A percentile compares a stretch with the other conserved stretches of the same genome.
phyloP scores from a whole-genome alignment of 345 rosid species.

The Populus euphratica region DNA sequence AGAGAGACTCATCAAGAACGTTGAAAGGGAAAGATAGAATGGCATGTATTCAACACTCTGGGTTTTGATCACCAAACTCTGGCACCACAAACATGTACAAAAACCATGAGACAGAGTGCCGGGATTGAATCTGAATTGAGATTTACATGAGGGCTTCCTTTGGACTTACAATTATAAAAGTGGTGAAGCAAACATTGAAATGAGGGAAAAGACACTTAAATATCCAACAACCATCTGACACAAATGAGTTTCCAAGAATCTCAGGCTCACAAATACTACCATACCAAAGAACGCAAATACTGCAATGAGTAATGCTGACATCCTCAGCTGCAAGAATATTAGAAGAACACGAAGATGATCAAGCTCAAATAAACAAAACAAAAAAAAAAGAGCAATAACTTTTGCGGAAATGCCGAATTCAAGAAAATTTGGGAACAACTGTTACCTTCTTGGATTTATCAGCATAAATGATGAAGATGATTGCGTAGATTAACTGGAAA shows the following conservation, averaged over 20 bases:
- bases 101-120: constrained; percentile 4
- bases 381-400: too few species aligned
- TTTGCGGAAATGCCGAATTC: not conserved
- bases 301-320: constrained; percentile 33
- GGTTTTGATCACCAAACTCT: constrained; percentile 47
- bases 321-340: constrained; percentile 39
- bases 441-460: constrained; percentile 36
- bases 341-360: not conserved
- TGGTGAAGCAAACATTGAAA: constrained; percentile 53
- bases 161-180: constrained; percentile 43
- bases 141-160: not conserved
- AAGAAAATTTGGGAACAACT: not conserved
- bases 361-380: not conserved
- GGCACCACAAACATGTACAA: not conserved
- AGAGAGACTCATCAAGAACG: constrained; percentile 48
- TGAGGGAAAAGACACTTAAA: constrained; percentile 46
- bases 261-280: constrained; percentile 35
- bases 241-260: constrained; percentile 13
- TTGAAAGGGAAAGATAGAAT: constrained; percentile 45
- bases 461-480: constrained; percentile 40
- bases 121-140: not conserved
- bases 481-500: constrained; percentile 43
- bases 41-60: constrained; percentile 58
- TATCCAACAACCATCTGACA: constrained; percentile 46
- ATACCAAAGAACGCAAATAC: constrained; percentile 26